Evolutionary conservation across 768 basidiomycete genomes (phyloP), one percentile per base, ranked within the genome.

Genomic region (Serendipita sp.): DNA sequence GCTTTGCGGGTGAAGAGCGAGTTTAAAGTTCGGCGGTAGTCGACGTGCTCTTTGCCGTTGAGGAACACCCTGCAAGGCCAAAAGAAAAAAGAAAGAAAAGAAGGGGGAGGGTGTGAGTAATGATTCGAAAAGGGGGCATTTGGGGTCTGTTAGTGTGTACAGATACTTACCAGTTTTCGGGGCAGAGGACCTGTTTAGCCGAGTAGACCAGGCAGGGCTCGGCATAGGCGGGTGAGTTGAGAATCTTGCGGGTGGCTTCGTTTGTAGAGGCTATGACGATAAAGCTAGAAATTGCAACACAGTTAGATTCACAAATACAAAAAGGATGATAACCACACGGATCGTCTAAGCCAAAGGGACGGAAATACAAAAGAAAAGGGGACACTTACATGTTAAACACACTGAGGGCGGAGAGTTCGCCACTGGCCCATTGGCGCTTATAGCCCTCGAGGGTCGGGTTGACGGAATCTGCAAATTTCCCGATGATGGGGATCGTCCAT

Each of bases 401-500:
- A 71, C 90, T 93, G 63, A 95, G 76, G 9, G 85, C 92, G 66
- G 86, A 88, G 34, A 99, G 79, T 14, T 84, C 84, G 61, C 93
- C 94, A 1, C 86, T 85, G 67, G 87, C 79, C 95, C 95, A 99
- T 69, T 94, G 90, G 67, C 78, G 80, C 78, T 86, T 88, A 77
- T 99, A 99, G 43, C 81, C 82, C 71, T 94, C 89, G 80, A 98
- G 80, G 3, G 90, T 85, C 13, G 96, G 96, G 67, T 86, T 82
- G 76, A 95, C 76, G 3, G 90, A 94, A 70, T 97, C 91, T 3
- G 86, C 84, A 68, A 97, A 96, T 73, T 93, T 93, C 63, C 96
- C 96, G 62, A 99, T 97, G 69, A 99, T 69, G n/a, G 96, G 96
- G 66, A 96, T 93, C 13, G 92, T 96, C 93, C 92, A 97, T 70